Base-by-base conservation (phyloP, 2,329 filamentous ascomycete genomes). In the Ophidiomyces ophidiicola region DNA sequence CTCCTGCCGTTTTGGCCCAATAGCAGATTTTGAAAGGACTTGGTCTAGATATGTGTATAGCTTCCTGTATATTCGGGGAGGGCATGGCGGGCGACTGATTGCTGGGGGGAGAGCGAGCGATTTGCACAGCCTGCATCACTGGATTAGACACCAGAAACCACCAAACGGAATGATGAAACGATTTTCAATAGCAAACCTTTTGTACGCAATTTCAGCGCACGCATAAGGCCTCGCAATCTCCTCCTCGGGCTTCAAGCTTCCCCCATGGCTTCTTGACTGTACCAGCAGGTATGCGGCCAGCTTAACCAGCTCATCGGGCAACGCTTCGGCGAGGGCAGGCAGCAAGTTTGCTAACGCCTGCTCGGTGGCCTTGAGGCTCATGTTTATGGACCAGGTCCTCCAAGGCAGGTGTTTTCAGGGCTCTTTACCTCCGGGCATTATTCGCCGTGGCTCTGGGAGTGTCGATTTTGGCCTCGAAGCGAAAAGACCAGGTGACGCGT, bases 121-220 rank as follows among this genome's bases (percentile, higher is more conserved):
- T 40, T 78, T 80, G 54, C 86, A 87, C 26, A 94, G 68, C 38
- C 85, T 85, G 42, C 4, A n/a, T n/a, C 21, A 11, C 6, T 35
- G 33, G 8, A 7, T 19, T 33, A 29, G 10, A 18, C 10, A 5
- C 7, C 20, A 37, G 29, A 17, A 28, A 25, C 25, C 8, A 21
- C 5, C 15, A 26, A 10, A 19, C 34, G 11, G 19, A 21, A 30
- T 11, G 10, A 23, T 14, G 28, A 12, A 10, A 4, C 6, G 24
- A 17, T n/a, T 30, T 20, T 12, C 10, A 32, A 15, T 35, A 34
- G 24, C 50, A 31, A 62, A 83, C 82, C 83, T 75, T 50, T 88
- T 84, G 55, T 87, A 96, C 14, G 90, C 90, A 44, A 98, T 73
- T 60, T 94, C 80, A 10, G 83, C 82, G 57, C 86, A 94, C 3